Conservation (phyloP, 108 stramenopile genomes). For the Mediolabrus comicus region DNA sequence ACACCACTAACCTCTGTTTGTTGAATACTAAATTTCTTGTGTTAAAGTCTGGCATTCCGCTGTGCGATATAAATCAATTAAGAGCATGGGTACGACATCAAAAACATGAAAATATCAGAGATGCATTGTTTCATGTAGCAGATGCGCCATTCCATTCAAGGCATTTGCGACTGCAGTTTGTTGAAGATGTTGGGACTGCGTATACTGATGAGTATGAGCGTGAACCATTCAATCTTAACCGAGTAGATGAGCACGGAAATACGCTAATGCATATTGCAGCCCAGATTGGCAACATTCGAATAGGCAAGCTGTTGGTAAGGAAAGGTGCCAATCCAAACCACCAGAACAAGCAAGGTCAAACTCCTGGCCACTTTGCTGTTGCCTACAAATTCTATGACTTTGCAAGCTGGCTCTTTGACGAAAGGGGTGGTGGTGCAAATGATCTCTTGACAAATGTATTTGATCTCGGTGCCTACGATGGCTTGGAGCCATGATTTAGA, state of each 20-base stretch:
- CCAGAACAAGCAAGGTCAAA: slow-evolving; percentile 84
- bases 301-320: slow-evolving; percentile 61
- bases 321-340: slow-evolving; percentile 90
- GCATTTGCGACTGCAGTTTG: slow-evolving; percentile 57
- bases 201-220: slow-evolving; percentile 67
- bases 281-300: slow-evolving; percentile 75
- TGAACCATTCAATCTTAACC: slow-evolving; percentile 74
- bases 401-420: slow-evolving; percentile 71
- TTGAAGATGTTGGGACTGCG: slow-evolving; percentile 70
- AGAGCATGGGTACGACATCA: slow-evolving; percentile 59
- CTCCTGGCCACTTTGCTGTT: slow-evolving; percentile 82
- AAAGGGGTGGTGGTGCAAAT: slow-evolving; percentile 56
- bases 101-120: slow-evolving; percentile 64
- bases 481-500: too few species aligned
- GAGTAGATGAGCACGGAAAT: slow-evolving; percentile 81
- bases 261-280: slow-evolving; percentile 74
- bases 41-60: slow-evolving; percentile 24
- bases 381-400: slow-evolving; percentile 84
- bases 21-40: too few species aligned
- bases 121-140: slow-evolving; percentile 65
- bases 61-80: slow-evolving; percentile 37
- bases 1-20: background rate
- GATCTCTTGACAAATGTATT: slow-evolving; percentile 67
- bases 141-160: slow-evolving; percentile 56
- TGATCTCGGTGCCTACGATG: slow-evolving; percentile 77